Base-by-base conservation (phyloP, 306 rosid species). In the Nissolia schottii region DNA sequence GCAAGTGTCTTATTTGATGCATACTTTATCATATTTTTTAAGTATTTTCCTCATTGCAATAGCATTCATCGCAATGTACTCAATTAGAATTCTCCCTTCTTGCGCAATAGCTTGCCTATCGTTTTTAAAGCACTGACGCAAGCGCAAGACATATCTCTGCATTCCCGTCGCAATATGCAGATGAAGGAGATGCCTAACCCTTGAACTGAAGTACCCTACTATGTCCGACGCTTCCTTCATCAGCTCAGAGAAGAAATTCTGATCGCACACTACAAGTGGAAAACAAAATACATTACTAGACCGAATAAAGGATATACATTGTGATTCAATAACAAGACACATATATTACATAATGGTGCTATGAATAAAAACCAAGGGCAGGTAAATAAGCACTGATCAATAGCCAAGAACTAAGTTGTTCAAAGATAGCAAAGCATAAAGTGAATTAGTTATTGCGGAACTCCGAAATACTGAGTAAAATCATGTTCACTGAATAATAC, bases 11-110 rank as follows among this genome's bases (percentile, higher is more conserved):
- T 51, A 11, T 35, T 8, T 32, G 73, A 31, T 67, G 59, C 88
- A 69, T 87, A 89, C 97, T 60, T 93, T 93, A 79, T 93, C 98
- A 77, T 93, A 91, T 75, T 93, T 93, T 88, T 89, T 86, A 43
- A 93, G 98, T 75, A 93, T 93, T 76, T 93, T 93, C 83, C 93
- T 83, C 75, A 93, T 79, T 3, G 98, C 96, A 66, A 87, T 85
- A 29, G 93, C 88, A 48, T 93, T 93, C 98, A 93, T 93, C 0
- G 89, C 76, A 65, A 85, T 85, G 79, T 93, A 90, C 84, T 90
- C 92, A 29, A 93, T 83, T 71, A 93, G 68, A 87, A 81, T 83
- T 74, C 70, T 82, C 62, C 97, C 96, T 82, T 89, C 86, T 84
- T 85, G 88, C 16, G 50, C 85, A 81, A 93, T 66, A 28, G 80